Percentiles rank a stretch among this genome's conserved stretches.
These are phyloP conservation scores for Umbelopsis ramanniana DNA, from an alignment of 192 early-diverging fungal species.

Conservation along the genomic window DNA sequence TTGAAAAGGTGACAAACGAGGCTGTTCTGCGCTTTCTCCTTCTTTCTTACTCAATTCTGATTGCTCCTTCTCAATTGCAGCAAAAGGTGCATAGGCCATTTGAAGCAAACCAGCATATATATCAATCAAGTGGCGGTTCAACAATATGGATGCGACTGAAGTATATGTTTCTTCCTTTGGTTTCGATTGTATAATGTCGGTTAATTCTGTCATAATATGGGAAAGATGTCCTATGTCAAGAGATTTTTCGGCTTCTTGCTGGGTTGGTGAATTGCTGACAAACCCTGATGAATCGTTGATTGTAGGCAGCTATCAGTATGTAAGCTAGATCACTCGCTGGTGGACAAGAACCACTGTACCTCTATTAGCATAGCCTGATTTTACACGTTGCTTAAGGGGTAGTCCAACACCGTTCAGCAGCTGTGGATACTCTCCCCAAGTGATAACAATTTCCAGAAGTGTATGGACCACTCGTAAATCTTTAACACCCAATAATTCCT, in stretches of 20 bases:
- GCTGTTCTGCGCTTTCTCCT: background rate
- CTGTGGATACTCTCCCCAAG: slow-evolving; percentile 71
- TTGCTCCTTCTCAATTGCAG: slow-evolving; percentile 30
- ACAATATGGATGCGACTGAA: slow-evolving; percentile 60
- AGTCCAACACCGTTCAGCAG: slow-evolving; percentile 71
- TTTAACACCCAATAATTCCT: slow-evolving; percentile 54
- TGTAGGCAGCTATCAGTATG: background rate
- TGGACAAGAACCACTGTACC: slow-evolving; percentile 22
- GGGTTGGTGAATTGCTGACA: background rate
- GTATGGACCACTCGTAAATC: slow-evolving; percentile 68
- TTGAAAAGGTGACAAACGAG: background rate
- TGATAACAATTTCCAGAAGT: slow-evolving; percentile 66
- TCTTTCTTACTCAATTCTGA: background rate
- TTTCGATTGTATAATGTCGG: slow-evolving; percentile 23
- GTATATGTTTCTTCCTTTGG: slow-evolving; percentile 42
- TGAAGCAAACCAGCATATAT: slow-evolving; percentile 70
- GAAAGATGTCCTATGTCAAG: background rate
- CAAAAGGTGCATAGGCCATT: slow-evolving; percentile 66
- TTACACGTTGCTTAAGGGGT: slow-evolving; percentile 61
- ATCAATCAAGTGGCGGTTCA: slow-evolving; percentile 63
- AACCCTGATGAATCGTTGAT: background rate
- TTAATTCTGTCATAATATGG: slow-evolving; percentile 33
- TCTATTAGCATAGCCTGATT: slow-evolving; percentile 56
- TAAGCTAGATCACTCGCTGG: background rate
- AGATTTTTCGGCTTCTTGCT: background rate